Percentiles rank a stretch among this genome's conserved stretches.
phyloP scores from a whole-genome alignment of 768 basidiomycete species.

The Leccinum disarticulatum region DNA sequence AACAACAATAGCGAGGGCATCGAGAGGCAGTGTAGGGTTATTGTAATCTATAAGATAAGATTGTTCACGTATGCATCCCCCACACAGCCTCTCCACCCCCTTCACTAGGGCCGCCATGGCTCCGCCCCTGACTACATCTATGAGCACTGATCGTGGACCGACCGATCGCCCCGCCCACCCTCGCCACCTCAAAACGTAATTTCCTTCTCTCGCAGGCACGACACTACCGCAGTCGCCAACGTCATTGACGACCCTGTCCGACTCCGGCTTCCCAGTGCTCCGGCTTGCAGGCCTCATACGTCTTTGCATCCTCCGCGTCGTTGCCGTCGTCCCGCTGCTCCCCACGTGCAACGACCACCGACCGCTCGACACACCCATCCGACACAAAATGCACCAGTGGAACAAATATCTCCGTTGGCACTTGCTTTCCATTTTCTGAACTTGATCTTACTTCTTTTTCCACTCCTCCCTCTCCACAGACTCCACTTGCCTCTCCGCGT shows the following conservation, averaged over 20 bases:
- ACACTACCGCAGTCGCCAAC: too few relatives aligned
- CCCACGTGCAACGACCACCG: constrained; percentile 2
- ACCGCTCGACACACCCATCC: constrained; percentile 30
- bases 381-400: constrained; percentile 88
- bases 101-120: too few relatives aligned
- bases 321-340: background rate
- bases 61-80: constrained; percentile 26
- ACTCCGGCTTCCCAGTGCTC: background rate
- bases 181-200: constrained; percentile 42
- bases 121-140: background rate
- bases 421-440: constrained; percentile 19
- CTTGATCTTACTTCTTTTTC: background rate
- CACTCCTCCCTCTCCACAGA: background rate
- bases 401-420: constrained; percentile 86
- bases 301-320: background rate
- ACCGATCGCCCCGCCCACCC: constrained; percentile 43
- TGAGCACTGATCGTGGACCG: constrained; percentile 7
- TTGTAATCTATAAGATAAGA: too few relatives aligned
- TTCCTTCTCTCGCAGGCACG: constrained; percentile 25
- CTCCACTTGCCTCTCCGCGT: background rate
- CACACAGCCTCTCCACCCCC: constrained; percentile 14
- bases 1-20: too few relatives aligned
- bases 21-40: background rate
- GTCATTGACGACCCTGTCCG: constrained; percentile 18
- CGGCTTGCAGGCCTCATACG: background rate